Base-by-base conservation (phyloP, 495 filamentous ascomycete species). In the Penicillium subrubescens region DNA sequence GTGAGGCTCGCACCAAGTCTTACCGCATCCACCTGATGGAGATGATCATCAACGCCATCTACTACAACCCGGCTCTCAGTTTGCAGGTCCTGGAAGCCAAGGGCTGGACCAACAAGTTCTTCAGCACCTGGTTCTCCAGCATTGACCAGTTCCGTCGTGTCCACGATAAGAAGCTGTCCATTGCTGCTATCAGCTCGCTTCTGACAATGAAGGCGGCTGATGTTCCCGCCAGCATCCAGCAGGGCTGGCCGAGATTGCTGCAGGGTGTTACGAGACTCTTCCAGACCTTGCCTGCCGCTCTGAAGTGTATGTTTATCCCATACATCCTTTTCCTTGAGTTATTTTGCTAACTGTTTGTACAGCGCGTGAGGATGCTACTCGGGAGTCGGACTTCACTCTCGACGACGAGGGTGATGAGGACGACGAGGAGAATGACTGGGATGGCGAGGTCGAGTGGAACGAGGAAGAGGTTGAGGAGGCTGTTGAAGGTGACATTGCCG, bases 41-140 rank as follows among this genome's bases (percentile, higher is more conserved):
- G 81, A 97, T 99, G 91, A 87, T 98, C 57, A 95, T 99, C 84
- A 98, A 99, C 77, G 90, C 90, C 57, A 92, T 97, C 66, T 97
- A 98, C 83, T 98, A 98, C 80, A 97, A 97, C 79, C 92, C 95
- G 3, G 74, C 84, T 39, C 84, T 97, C 62, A 81, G 90, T 64
- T 83, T 99, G 33, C 92, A 92, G 57, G 85, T 96, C 21, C 82
- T 99, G 43, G 95, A 99, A 77, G 75, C 83, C n/a, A 92, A 94
- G 60, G 89, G 86, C 60, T 97, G 92, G 94, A 99, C 95, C n/a
- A 98, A 98, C 78, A 97, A 96, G 79, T 98, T 99, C 78, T 99
- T 99, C 85, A 95, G 90, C 76, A 81, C 93, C 35, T 99, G 95
- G 95, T 99, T 99, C 77, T 90, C 91, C 34, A 97, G 88, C 75